These are phyloP conservation scores for Cokeromyces recurvatus DNA, from an alignment of 371 early-diverging fungal species.

Conservation along the genomic window DNA sequence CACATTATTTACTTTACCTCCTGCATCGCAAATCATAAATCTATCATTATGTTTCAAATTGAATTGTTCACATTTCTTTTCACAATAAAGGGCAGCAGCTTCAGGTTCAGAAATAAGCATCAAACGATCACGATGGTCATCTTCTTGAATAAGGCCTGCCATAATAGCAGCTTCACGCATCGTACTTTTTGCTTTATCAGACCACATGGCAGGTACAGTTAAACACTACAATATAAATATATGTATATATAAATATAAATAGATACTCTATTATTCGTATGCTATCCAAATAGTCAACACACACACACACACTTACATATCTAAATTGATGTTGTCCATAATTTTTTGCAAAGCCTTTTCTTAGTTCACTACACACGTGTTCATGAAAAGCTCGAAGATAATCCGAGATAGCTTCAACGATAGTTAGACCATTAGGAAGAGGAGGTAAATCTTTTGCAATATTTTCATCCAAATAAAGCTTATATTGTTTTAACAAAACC, in stretches of 20 bases:
- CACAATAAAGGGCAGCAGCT: conserved; percentile 50
- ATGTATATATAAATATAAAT: too few relatives aligned
- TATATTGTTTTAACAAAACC: conserved; percentile 41
- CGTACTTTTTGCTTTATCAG: conserved; percentile 43
- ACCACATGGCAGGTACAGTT: conserved; percentile 52
- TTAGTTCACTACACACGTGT: conserved; percentile 30
- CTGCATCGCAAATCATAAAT: conserved; percentile 53
- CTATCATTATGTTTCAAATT: conserved; percentile 34
- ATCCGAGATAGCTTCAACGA: conserved; percentile 42
- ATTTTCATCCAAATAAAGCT: conserved; percentile 44
- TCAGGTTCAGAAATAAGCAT: conserved; percentile 46
- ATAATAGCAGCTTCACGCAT: conserved; percentile 48
- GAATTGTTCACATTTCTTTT: conserved; percentile 48
- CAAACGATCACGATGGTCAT: conserved; percentile 39
- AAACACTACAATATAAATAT: conserved; percentile 25
- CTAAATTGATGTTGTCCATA: conserved; percentile 42
- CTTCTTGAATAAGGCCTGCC: conserved; percentile 35
- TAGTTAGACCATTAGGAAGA: conserved; percentile 37
- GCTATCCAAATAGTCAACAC: too few relatives aligned
- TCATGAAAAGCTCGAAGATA: conserved; percentile 41
- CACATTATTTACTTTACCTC: conserved; percentile 17
- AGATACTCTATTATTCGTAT: too few relatives aligned
- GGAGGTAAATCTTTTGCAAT: conserved; percentile 29
- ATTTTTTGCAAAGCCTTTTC: conserved; percentile 39
- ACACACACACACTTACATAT: conserved; percentile 26